Base-by-base conservation (phyloP, 768 basidiomycete species). In the Filobasidium wieringae region DNA sequence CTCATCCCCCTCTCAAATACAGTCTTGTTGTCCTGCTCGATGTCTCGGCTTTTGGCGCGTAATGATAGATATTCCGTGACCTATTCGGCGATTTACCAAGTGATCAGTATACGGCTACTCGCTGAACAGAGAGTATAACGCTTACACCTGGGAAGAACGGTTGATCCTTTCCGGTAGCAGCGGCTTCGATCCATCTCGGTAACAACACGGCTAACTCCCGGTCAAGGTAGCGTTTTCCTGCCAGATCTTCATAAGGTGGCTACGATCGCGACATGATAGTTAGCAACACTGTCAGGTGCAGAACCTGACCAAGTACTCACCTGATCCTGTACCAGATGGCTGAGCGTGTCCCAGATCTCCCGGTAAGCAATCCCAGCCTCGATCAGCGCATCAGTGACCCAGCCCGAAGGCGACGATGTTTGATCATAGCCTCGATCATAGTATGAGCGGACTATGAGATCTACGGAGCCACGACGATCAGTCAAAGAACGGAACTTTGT, bases 171-270 rank as follows among this genome's bases (percentile, higher is more conserved):
- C 56, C 56, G 2, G 47, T 34, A 30, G 39, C 33, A 11, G 49
- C 51, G 27, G 50, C 57, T 12, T 58, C 51, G 19, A 58, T 58
- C 57, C 57, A 58, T 12, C 34, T 52, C 6, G 57, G 51, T 31
- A 58, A 39, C 12, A 58, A 26, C n/a, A 52, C 51, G 9, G 51
- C 57, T 22, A 58, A 24, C 29, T 58, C 50, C 26, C 45, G 32
- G 24, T 58, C 57, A 2, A 58, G 29, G 51, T 58, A 58, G 15
- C 41, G 57, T 22, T 58, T 30, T 24, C 49, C 57, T 22, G n/a
- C 32, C 7, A 17, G n/a, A 19, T 52, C 51, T n/a, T 58, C 50
- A 31, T 41, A 58, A 9, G 57, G 57, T 26, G 57, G 57, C 51
- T 52, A 27, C 4, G 27, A 24, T 31, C 4, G 27, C 29, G 37